Evolutionary conservation across 164 flowering plant species (phyloP).

Genomic region (Vitis riparia): DNA sequence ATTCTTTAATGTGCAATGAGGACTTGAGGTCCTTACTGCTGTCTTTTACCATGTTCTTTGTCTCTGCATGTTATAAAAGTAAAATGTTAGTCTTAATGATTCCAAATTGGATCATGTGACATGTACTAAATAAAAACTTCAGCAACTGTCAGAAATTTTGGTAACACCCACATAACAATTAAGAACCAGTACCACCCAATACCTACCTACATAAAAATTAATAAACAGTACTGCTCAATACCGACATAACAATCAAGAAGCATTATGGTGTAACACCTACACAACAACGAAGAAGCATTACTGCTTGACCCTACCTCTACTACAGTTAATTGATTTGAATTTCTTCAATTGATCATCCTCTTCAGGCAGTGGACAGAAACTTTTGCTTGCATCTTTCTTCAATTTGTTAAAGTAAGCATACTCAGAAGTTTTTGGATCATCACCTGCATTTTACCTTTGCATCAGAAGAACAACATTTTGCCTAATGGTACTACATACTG

Average conservation of each 20-base stretch:
- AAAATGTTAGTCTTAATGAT: too few species aligned
- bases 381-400: slow-evolving; percentile 31
- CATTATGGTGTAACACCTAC: too few species aligned
- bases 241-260: too few species aligned
- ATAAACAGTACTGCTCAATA: neutral
- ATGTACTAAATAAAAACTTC: too few species aligned
- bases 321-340: slow-evolving; percentile 18
- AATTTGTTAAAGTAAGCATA: slow-evolving; percentile 64
- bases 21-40: slow-evolving; percentile 17
- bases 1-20: slow-evolving; percentile 18
- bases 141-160: too few species aligned
- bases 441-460: slow-evolving; percentile 33
- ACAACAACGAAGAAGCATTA: too few species aligned
- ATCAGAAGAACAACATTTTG: slow-evolving; percentile 4
- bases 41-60: slow-evolving; percentile 10
- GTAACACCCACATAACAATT: neutral
- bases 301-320: slow-evolving; percentile 24
- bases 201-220: too few species aligned
- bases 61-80: slow-evolving; percentile 19
- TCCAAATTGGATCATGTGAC: too few species aligned
- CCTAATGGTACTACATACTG: neutral
- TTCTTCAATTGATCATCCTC: slow-evolving; percentile 22
- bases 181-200: neutral
- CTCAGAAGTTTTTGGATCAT: slow-evolving; percentile 73
- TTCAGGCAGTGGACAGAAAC: slow-evolving; percentile 18